Conservation (phyloP, 768 basidiomycete genomes). For the Lactarius trivialis region DNA sequence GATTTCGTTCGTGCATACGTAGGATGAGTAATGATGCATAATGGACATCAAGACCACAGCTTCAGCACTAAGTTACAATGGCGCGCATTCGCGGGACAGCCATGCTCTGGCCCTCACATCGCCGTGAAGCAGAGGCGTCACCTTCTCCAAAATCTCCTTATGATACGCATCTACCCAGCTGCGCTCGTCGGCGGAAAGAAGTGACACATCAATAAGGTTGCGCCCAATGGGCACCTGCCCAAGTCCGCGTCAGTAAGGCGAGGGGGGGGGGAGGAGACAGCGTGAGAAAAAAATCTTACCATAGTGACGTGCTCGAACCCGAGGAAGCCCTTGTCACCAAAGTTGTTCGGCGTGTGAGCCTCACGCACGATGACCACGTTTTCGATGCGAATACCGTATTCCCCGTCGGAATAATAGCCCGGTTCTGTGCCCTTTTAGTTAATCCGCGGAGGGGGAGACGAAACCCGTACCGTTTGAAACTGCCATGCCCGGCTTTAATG, state of each 20-base stretch:
- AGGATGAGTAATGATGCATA: not conserved
- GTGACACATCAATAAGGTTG: conserved; percentile 58
- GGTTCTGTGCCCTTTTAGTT: conserved; percentile 50
- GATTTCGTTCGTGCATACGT: not conserved
- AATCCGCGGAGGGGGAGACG: not conserved
- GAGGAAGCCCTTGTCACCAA: conserved; percentile 79
- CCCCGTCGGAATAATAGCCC: conserved; percentile 87
- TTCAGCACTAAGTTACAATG: conserved; percentile 26
- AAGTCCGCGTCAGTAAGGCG: conserved; percentile 3
- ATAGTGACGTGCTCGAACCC: conserved; percentile 84
- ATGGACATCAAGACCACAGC: not conserved
- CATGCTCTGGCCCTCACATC: conserved; percentile 54
- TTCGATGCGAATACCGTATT: conserved; percentile 91
- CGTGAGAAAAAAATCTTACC: conserved; percentile 42
- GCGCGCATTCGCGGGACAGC: conserved; percentile 53
- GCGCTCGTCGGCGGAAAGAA: conserved; percentile 64
- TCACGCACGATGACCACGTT: conserved; percentile 75
- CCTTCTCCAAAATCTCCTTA: conserved; percentile 62
- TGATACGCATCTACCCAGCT: conserved; percentile 86
- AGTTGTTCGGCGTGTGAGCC: conserved; percentile 62
- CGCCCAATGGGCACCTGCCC: conserved; percentile 78
- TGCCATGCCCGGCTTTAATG: conserved; percentile 81
- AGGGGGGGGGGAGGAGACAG: not conserved
- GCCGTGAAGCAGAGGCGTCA: conserved; percentile 61
- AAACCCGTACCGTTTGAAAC: conserved; percentile 64